These are phyloP conservation scores for Groenewaldozyma salmanticensis DNA, from an alignment of 805 yeast species.

Conservation along the genomic window DNA sequence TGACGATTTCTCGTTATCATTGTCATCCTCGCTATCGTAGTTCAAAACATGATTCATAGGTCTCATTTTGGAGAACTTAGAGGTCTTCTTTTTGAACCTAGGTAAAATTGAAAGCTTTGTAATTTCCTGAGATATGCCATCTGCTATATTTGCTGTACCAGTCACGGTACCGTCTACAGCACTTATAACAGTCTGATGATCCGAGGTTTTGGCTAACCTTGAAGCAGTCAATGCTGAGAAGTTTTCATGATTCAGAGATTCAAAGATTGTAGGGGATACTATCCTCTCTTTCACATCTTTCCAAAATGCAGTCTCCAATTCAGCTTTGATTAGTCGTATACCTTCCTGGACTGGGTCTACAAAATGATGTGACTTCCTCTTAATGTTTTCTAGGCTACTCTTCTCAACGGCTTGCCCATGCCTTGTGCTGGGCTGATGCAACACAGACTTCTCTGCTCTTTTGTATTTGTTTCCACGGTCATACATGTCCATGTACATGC, in stretches of 20 bases:
- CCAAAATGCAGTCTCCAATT: conserved; percentile 50
- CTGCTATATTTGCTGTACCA: conserved; percentile 1
- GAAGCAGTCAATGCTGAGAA: conserved; percentile 5
- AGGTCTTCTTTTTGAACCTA: conserved; percentile 19
- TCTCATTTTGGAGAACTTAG: conserved; percentile 14
- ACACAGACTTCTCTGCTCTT: conserved; percentile 7
- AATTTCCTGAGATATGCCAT: not conserved
- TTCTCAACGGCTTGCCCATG: conserved; percentile 22
- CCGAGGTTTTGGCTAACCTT: conserved; percentile 1
- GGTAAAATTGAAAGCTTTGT: conserved; percentile 20
- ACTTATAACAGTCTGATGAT: not conserved
- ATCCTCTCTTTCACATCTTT: conserved; percentile 68
- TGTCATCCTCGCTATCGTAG: conserved; percentile 20
- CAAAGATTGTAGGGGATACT: conserved; percentile 59
- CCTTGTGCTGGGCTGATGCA: conserved; percentile 7
- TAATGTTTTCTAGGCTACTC: not conserved
- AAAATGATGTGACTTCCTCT: not conserved
- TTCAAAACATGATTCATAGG: conserved; percentile 25
- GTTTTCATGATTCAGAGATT: conserved; percentile 42
- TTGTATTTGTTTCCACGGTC: conserved; percentile 19
- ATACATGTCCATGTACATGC: conserved; percentile 46
- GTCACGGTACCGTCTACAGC: conserved; percentile 1
- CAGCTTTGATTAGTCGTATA: conserved; percentile 45
- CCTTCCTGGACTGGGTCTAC: conserved; percentile 46
- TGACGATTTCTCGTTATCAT: conserved; percentile 9